Evolutionary conservation across 176 grass and related monocot species (phyloP), one percentile per base, ranked within the genome.

Genomic region (Avena insularis): DNA sequence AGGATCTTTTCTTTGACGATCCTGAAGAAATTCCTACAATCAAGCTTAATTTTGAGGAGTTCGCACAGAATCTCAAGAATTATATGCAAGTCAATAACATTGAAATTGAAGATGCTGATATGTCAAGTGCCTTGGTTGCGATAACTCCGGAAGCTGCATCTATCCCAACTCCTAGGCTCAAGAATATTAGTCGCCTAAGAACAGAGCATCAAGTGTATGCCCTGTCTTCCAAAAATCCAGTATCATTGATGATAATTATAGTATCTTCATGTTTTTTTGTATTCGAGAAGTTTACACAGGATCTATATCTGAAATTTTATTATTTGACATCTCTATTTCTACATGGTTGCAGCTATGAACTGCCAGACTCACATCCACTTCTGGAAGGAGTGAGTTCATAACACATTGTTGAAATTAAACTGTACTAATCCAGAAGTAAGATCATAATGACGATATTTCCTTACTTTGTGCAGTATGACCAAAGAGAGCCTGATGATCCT

Each of bases 131-230:
- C 45, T 80, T 98, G 69, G 90, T 95, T 71, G 86, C 88, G 12
- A 90, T 94, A 31, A 86, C 84, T 25, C 86, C 96, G 75, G 90
- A 92, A 71, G 88, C 60, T 82, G 96, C 91, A 81, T 98, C 93
- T 27, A 79, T 98, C 75, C 96, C 96, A 86, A 93, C 86, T 80
- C 87, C 84, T 45, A 98, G 92, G 75, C 86, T 98, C 79, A 98
- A 98, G 88, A 98, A 98, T 64, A 50, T 95, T 55, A 94, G 90
- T 85, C 92, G 96, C 25, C 87, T 98, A 53, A 92, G 93, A 77
- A 98, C 91, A 54, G 93, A 95, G 80, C 93, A 98, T 91, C 91
- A 94, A 91, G 96, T 93, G 93, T 98, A 98, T 85, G 96, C 36
- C 21, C 43, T 65, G 66, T 83, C 40, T 50, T 17, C 56, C 38